Evolutionary conservation across 2,329 filamentous ascomycete species (phyloP).

Genomic region (Aspergillus novoparasiticus): DNA sequence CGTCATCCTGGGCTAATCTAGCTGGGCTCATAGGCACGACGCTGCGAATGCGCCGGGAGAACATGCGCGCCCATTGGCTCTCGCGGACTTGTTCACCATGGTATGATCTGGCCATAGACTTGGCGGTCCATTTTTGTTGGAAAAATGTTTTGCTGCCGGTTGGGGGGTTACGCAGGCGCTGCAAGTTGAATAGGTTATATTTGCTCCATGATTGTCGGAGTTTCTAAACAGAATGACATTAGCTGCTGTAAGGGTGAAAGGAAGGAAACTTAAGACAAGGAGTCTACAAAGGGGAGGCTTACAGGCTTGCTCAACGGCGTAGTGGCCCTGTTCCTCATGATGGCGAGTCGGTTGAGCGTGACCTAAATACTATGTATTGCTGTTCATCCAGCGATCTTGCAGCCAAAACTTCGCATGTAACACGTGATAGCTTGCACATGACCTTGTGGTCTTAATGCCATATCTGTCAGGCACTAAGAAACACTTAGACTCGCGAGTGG

Average conservation of each 20-base stretch:
- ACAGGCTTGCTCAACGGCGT: constrained; percentile 45
- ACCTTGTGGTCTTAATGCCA: constrained; percentile 10
- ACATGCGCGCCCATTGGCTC: constrained; percentile 92
- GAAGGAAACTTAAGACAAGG: neutral
- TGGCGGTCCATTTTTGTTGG: constrained; percentile 97
- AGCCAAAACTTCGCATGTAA: constrained; percentile 35
- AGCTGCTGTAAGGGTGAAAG: constrained; percentile 6
- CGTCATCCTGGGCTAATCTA: constrained; percentile 80
- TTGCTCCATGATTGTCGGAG: constrained; percentile 96
- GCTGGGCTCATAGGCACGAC: constrained; percentile 82
- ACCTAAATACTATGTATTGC: neutral
- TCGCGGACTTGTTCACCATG: constrained; percentile 95
- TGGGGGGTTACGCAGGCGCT: constrained; percentile 53
- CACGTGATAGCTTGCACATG: constrained; percentile 30
- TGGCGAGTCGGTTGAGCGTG: constrained; percentile 25
- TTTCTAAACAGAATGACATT: constrained; percentile 62
- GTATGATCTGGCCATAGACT: constrained; percentile 79
- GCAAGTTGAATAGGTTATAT: constrained; percentile 91
- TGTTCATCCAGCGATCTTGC: constrained; percentile 6
- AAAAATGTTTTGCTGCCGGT: constrained; percentile 71
- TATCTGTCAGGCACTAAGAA: constrained; percentile 12
- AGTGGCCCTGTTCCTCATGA: constrained; percentile 50
- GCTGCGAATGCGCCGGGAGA: constrained; percentile 75
- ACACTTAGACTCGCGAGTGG: fast-evolving
- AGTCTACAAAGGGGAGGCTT: constrained; percentile 11